Evolutionary conservation across 179 eudicot genomes (phyloP), one percentile per base, ranked within the genome.

Genomic region (Silene noctiflora): DNA sequence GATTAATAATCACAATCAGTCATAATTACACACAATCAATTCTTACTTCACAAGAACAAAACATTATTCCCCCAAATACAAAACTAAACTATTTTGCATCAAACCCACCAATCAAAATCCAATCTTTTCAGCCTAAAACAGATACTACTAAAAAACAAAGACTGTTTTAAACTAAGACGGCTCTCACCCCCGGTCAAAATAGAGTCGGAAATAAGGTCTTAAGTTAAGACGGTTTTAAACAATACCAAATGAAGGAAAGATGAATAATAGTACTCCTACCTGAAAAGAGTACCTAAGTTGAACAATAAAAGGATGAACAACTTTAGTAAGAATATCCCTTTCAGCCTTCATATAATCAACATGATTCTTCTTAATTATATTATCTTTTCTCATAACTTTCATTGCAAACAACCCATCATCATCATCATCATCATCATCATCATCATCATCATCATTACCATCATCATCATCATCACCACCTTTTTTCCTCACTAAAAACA

Each of bases 331-430:
- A 82, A 94, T 94, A 89, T 94, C 97, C 82, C 98, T 90, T 82
- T 94, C 98, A 73, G 96, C 96, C 60, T 78, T 92, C 98, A 94
- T 94, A 72, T 92, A 94, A 86, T 94, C 96, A 29, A 88, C 92
- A 79, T 92, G 97, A 78, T 94, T 89, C 75, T 91, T 90, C 89
- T 92, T 89, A 9, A 92, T 90, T 24, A 94, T 88, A 4, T 87
- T 87, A 69, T 91, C 97, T 73, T 94, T 94, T 75, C 89, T 91
- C 92, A 92, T 91, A 48, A 94, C 98, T 73, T 92, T 94, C 97
- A 94, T 94, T 0, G 97, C 97, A 44, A 80, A 88, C 17, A 94
- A 84, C 75, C 92, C 91, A 84, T 89, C 80, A 70, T 63, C 72
- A 31, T 62, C 77, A 33, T 55, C 42, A 35, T 35, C 42, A 35